Base-by-base conservation (phyloP, 192 early-diverging fungal species). In the Haplosporangium gracile region DNA sequence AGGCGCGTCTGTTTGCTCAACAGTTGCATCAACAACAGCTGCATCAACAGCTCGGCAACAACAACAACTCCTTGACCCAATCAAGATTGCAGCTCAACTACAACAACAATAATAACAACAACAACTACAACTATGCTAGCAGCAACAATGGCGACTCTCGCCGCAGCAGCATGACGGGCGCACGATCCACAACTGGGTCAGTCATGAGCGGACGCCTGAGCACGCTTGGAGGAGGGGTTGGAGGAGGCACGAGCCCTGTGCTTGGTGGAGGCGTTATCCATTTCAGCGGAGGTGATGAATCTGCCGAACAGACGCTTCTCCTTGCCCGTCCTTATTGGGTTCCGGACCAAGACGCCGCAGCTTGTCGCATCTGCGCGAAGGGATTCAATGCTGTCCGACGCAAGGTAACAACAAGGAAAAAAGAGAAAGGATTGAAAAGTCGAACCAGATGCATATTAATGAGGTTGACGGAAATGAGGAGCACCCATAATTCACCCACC, bases 261-360 rank as follows among this genome's bases (percentile, higher is more conserved):
- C 55, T 76, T 18, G 75, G 78, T 26, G 49, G 73, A 18, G 74
- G 70, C 34, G 38, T 38, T n/a, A 71, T 65, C 49, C 22, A 65
- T 39, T 45, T 78, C 24, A 40, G 63, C 45, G 53, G 55, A 34
- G 60, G 10, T 3, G 84, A 86, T 51, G 84, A 78, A 24, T 79
- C 75, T 18, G 42, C 75, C 40, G 84, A 86, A 24, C 81, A 84
- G 24, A 90, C 91, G 15, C 83, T 92, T 51, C 69, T 92, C 10
- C 80, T 92, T 13, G 85, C 85, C 26, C 87, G 91, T 39, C 91
- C 91, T 2, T 69, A 87, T 8, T 92, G 91, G 91, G 88, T 92
- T 11, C 87, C 88, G 51, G 91, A 92, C 57, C 73, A 88, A 34
- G 91, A 92, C 68, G 87, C 89, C 53, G 68, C 86, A 39, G 72